Percentiles rank a stretch among this genome's conserved stretches.
Evolutionary conservation across 2,329 filamentous ascomycete genomes (phyloP).

Genomic region (Malbranchea cinnamomea): DNA sequence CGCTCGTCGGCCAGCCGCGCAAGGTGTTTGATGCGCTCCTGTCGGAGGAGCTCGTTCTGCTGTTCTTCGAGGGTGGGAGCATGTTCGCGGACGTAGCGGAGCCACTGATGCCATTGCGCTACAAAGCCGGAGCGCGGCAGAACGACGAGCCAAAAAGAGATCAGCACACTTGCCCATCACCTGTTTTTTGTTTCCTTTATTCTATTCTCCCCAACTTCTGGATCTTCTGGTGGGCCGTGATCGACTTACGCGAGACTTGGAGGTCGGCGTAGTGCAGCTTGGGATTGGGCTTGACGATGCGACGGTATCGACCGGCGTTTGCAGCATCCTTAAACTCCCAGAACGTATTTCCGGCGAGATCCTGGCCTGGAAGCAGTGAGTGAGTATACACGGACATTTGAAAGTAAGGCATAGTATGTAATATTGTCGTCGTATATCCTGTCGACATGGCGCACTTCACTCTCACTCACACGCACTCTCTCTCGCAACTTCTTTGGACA

Average conservation of each 20-base stretch:
- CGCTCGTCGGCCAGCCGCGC: constrained; percentile 45
- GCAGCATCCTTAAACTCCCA: constrained; percentile 50
- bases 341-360: constrained; percentile 49
- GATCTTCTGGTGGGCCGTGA: not conserved
- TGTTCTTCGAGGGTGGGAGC: constrained; percentile 46
- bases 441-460: too few relatives aligned
- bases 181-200: not conserved
- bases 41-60: constrained; percentile 40
- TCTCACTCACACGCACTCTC: too few relatives aligned
- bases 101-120: constrained; percentile 57
- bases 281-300: constrained; percentile 42
- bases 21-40: constrained; percentile 43
- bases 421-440: too few relatives aligned
- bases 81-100: constrained; percentile 43
- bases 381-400: too few relatives aligned
- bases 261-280: constrained; percentile 44
- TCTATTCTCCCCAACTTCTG: not conserved
- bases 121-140: constrained; percentile 4
- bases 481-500: too few relatives aligned
- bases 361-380: constrained; percentile 35
- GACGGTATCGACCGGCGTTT: constrained; percentile 38
- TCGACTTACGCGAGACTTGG: constrained; percentile 39
- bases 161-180: constrained; percentile 46
- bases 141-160: constrained; percentile 43
- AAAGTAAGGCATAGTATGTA: too few relatives aligned